Evolutionary conservation across 768 basidiomycete genomes (phyloP), one percentile per base, ranked within the genome.

Genomic region (Sarcomyxa edulis): DNA sequence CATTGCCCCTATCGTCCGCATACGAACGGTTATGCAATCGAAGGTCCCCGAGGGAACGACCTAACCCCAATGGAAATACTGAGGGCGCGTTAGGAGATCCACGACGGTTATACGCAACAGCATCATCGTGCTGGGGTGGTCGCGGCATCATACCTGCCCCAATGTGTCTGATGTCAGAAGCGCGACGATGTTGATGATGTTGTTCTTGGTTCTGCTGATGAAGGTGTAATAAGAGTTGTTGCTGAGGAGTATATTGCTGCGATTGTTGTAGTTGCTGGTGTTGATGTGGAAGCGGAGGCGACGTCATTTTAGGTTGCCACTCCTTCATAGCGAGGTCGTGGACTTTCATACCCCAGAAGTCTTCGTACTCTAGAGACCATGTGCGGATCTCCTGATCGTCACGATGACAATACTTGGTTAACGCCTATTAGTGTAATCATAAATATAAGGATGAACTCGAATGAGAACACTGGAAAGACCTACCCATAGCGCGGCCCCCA

Each of bases 401-500:
- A 19, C 71, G 62, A 42, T 73, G 68, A 40, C 69, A 71, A 50
- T 84, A 82, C 53, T 78, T 81, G 59, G 80, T 71, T 42, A 83
- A 69, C 11, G 80, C 68, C 84, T 85, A n/a, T 38, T 39, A 28
- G 19, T 50, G 36, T 35, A 35, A 44, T 21, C 29, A 37, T 41
- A 49, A 12, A 49, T 37, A 36, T 34, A 30, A 34, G 9, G 20
- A 37, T 44, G n/a, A 44, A 38, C 19, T 42, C 32, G 27, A 36
- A 28, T 30, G 31, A 42, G 15, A 28, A 10, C 21, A 31, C 21
- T 29, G 6, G 28, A 52, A 37, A 20, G 19, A 26, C 72, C 55
- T 61, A 85, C 82, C 77, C 76, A 81, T 34, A 84, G 64, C 24
- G 74, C 66, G 40, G 64, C 61, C 40, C 72, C 78, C 68, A 84